Evolutionary conservation across 2,329 filamentous ascomycete species (phyloP).

Genomic region (Trichophaea hybrida): DNA sequence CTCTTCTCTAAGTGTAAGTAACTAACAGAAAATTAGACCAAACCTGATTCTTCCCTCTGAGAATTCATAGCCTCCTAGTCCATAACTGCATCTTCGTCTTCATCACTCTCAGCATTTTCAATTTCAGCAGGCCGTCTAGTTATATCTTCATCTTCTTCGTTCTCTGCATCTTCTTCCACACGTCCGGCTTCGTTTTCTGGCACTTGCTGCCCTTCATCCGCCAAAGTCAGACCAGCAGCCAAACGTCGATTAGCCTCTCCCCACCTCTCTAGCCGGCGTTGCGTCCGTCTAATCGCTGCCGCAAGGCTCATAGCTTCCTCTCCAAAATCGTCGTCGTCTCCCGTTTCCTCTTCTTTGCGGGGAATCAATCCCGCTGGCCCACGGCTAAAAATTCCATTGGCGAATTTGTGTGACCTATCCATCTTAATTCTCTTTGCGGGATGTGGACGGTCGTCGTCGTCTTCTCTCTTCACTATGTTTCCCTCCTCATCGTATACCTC

Average conservation of each 20-base stretch:
- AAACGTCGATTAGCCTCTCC: conserved; percentile 33
- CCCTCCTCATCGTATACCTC: conserved; percentile 7
- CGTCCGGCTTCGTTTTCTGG: not conserved
- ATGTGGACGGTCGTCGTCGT: conserved; percentile 28
- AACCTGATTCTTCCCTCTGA: not conserved
- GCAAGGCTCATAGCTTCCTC: conserved; percentile 56
- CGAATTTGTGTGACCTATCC: conserved; percentile 8
- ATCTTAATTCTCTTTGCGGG: not conserved
- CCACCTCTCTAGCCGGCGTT: conserved; percentile 58
- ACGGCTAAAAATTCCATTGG: conserved; percentile 19
- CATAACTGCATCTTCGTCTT: conserved; percentile 1
- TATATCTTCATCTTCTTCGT: not conserved
- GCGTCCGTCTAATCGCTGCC: conserved; percentile 48
- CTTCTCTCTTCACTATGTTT: conserved; percentile 28
- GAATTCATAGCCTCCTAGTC: not conserved
- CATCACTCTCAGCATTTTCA: not conserved
- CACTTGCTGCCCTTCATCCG: not conserved
- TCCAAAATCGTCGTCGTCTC: conserved; percentile 58
- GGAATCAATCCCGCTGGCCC: conserved; percentile 41
- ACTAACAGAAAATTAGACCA: not conserved
- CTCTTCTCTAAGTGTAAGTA: too few species aligned
- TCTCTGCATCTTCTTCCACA: not conserved
- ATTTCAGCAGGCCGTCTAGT: not conserved
- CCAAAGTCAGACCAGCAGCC: not conserved
- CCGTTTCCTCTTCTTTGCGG: conserved; percentile 33